phyloP scores from a whole-genome alignment of 306 rosid genomes.

The Citrullus mucosospermus region DNA sequence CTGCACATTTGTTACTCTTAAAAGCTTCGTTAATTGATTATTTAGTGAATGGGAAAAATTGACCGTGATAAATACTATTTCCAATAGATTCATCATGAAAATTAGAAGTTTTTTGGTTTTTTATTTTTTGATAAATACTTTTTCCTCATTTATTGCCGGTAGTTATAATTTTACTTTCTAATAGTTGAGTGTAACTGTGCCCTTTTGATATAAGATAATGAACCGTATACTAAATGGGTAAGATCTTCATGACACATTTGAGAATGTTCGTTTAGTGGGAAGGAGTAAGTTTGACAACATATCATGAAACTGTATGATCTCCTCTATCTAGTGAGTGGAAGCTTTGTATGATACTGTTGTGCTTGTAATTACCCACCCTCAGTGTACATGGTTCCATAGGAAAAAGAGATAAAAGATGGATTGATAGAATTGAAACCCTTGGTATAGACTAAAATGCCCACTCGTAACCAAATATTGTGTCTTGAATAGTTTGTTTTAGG shows the following conservation, averaged over 20 bases:
- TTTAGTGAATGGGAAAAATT: background rate
- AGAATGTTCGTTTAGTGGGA: background rate
- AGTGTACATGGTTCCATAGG: background rate
- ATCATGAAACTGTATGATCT: background rate
- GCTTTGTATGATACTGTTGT: background rate
- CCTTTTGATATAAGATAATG: background rate
- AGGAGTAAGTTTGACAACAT: background rate
- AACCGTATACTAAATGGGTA: background rate
- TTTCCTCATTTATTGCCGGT: background rate
- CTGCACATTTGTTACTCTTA: background rate
- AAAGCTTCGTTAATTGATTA: background rate
- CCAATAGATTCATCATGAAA: background rate
- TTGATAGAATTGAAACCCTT: background rate
- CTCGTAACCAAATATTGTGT: no score
- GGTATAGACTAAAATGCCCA: no score
- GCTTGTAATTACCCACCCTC: background rate
- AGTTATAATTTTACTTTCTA: background rate
- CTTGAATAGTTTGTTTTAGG: background rate
- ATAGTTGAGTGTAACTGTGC: background rate
- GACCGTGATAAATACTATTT: background rate
- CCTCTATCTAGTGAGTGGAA: background rate
- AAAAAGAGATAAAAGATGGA: background rate
- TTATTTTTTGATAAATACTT: no score
- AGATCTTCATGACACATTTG: background rate
- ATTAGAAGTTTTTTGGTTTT: background rate